Base-by-base conservation (phyloP, 176 grass and related monocot genomes). In the Melocanna baccifera region DNA sequence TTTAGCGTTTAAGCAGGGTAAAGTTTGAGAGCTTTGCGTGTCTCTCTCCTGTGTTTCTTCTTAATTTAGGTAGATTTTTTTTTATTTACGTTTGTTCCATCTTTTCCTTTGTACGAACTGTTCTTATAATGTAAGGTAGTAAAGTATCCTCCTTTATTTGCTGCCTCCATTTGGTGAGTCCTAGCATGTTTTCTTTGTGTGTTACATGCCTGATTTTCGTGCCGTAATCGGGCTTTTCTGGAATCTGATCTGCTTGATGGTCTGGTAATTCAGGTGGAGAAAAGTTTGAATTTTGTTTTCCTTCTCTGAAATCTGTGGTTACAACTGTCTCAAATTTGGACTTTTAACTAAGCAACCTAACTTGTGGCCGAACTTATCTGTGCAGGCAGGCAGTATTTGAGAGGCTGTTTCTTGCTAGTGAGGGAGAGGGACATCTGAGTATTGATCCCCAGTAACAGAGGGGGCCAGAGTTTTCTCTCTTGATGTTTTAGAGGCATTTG, bases 21-120 rank as follows among this genome's bases (percentile, higher is more conserved):
- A 91, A 36, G 62, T 72, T 61, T 22, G 19, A 55, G 42, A 39
- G 25, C 89, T 84, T 90, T 87, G 84, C 84, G 84, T 83, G 89
- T 39, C 69, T 83, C 80, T 51, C 89, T 87, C 80, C 40, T 9
- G 1, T 2, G 67, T 43, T 59, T 74, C 80, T 87, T 42, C 85
- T 87, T 87, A 62, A 62, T 80, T 91, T 83, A 83, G 80, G 80
- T 39, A 45, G 43, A 2, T 73, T 12, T 71, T 75, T 75, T 62
- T 9, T 48, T 66, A 41, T 58, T 51, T 52, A 46, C 16, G 46
- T 62, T 55, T 75, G 32, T 30, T 52, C 13, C 20, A 12, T 39
- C 28, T 48, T 23, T 20, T 51, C 8, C 48, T 67, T 62, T 62
- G 29, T n/a, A 67, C 23, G 9, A 61, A 6, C 68, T 79, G 41